Evolutionary conservation across 208 protist genomes (phyloP).

Genomic region (Acanthamoeba castellanii): DNA sequence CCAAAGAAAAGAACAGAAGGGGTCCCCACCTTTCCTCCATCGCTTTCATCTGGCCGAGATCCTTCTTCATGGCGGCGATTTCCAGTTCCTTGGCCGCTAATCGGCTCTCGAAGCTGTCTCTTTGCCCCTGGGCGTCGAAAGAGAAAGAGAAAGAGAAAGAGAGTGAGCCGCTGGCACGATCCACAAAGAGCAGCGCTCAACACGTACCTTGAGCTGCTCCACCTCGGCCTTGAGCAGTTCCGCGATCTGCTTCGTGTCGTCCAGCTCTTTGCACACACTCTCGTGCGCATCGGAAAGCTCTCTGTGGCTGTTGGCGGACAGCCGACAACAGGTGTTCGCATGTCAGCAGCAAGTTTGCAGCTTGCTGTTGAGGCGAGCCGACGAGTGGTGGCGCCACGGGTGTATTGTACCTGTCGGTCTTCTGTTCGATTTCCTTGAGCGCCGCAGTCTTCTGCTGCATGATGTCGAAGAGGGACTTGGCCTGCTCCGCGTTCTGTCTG

Average conservation of each 20-base stretch:
- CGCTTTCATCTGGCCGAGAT: not conserved
- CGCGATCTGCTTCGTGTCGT: not conserved
- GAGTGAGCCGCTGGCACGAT: too few species aligned
- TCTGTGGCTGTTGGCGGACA: not conserved
- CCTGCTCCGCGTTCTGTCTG: constrained; percentile 33
- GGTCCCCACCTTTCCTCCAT: not conserved
- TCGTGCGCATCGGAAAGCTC: not conserved
- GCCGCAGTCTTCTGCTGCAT: not conserved
- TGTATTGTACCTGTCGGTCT: not conserved
- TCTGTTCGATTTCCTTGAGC: not conserved
- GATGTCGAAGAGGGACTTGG: constrained; percentile 23
- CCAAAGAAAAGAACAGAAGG: too few species aligned
- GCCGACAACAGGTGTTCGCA: not conserved
- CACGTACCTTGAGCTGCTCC: not conserved
- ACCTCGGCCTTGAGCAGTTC: not conserved
- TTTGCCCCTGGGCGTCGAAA: not conserved
- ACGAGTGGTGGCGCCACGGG: not conserved
- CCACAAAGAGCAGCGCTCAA: not conserved
- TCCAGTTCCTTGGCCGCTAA: not conserved
- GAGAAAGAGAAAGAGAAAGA: not conserved
- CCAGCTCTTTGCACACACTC: constrained; percentile 2
- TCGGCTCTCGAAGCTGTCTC: not conserved
- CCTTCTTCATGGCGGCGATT: not conserved
- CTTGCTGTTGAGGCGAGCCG: not conserved
- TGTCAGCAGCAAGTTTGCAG: not conserved